These are phyloP conservation scores for Dictyophora rubrovolvata DNA, from an alignment of 768 basidiomycete species.

Conservation along the genomic window DNA sequence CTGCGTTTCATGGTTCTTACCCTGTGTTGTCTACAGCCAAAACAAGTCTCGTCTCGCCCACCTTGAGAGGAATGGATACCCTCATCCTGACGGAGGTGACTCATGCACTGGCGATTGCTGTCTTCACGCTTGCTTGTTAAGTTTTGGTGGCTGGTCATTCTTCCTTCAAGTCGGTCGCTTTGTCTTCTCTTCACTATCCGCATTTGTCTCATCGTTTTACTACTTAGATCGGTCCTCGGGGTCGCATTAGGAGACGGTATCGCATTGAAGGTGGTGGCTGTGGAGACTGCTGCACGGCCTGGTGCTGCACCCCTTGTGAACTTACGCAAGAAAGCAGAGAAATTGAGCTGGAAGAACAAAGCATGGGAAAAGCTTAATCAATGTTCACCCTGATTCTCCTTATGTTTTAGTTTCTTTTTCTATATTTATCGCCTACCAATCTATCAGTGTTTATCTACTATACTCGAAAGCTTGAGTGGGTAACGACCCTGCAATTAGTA, in stretches of 20 bases:
- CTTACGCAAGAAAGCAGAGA: conserved; percentile 40
- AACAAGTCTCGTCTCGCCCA: conserved; percentile 33
- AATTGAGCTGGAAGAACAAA: conserved; percentile 34
- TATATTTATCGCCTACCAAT: too few species aligned
- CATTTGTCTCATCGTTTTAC: conserved; percentile 16
- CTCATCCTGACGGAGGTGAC: conserved; percentile 29
- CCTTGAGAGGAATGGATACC: conserved; percentile 25
- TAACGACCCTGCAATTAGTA: too few species aligned
- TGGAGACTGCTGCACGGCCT: conserved; percentile 31
- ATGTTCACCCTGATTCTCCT: too few species aligned
- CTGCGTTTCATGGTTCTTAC: conserved; percentile 29
- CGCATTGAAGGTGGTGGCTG: conserved; percentile 34
- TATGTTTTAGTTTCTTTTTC: too few species aligned
- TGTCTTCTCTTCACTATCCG: neutral
- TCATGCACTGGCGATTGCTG: conserved; percentile 28
- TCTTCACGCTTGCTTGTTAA: conserved; percentile 23
- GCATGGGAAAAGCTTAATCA: neutral
- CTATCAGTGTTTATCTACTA: too few species aligned
- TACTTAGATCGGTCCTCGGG: conserved; percentile 25
- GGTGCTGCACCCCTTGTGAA: conserved; percentile 37
- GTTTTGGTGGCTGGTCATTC: conserved; percentile 25
- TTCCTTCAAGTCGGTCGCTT: conserved; percentile 28
- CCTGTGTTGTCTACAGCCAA: conserved; percentile 32
- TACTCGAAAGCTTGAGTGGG: too few species aligned
- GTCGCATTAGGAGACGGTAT: conserved; percentile 32